phyloP scores from a whole-genome alignment of 2,329 filamentous ascomycete species.

The Sporothrix protearum region DNA sequence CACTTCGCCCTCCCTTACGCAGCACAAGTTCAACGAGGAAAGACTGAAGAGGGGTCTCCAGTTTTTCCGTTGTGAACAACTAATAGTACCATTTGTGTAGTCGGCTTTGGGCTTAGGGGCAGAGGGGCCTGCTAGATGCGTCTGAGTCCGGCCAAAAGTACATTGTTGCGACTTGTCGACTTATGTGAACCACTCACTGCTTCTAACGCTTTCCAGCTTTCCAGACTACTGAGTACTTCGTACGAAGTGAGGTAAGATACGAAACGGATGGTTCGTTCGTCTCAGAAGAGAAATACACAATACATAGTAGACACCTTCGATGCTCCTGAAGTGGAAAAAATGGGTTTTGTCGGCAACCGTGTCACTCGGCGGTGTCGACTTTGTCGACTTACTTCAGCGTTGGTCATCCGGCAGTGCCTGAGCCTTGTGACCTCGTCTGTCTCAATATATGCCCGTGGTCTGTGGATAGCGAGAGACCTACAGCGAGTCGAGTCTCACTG shows the following conservation, averaged over 20 bases:
- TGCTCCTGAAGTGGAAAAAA: not conserved
- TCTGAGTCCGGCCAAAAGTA: not conserved
- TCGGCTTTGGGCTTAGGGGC: not conserved
- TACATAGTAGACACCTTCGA: not conserved
- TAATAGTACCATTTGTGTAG: not conserved
- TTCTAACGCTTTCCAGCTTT: not conserved
- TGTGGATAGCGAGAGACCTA: not conserved
- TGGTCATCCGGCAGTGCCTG: not conserved
- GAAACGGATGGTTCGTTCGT: not conserved
- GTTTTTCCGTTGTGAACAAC: not conserved
- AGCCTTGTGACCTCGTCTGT: no score
- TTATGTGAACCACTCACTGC: not conserved
- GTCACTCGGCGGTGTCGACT: not conserved
- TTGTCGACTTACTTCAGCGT: not conserved
- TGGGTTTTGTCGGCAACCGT: not conserved
- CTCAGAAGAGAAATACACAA: not conserved
- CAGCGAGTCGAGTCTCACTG: not conserved
- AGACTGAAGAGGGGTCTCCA: not conserved
- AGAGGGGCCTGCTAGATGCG: not conserved
- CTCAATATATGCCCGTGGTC: no score
- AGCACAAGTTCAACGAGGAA: not conserved
- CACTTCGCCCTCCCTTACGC: not conserved
- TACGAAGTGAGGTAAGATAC: no score
- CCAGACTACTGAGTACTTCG: not conserved
- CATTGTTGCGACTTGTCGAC: not conserved